Base-by-base conservation (phyloP, 495 filamentous ascomycete species). In the Patellaria atrata region DNA sequence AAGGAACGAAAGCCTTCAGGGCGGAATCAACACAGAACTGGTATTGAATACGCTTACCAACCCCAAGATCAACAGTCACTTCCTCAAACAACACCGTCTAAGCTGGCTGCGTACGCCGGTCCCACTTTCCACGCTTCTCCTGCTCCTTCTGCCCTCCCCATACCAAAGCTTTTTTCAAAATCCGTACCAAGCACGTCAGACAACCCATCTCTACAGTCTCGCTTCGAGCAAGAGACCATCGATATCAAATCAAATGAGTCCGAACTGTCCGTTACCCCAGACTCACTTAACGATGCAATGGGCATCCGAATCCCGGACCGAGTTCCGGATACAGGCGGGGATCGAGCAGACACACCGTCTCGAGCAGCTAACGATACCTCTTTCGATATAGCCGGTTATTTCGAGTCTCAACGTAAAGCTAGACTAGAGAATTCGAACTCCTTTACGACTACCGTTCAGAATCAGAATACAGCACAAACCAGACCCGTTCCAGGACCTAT, bases 91-190 rank as follows among this genome's bases (percentile, higher is more conserved):
- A 61, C 60, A 10, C 68, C 71, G 15, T 59, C 69, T 12, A 67
- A 63, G 27, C 52, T 43, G 39, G 43, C 69, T 40, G 67, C 82
- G 38, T 99, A 94, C 56, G 89, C 89, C 10, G 89, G 89, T 11
- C 81, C 86, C 11, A 91, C 82, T 0, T 99, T 99, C 56, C 87
- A 94, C 53, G 79, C 82, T 8, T 99, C 89, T 2, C 89, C 89
- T 10, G 86, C 85, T 2, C 80, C 91, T 2, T 87, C 85, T 3
- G 72, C 82, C n/a, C 68, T 99, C 4, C 91, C 91, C 0, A 81
- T 94, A 26, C 89, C 89, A 1, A 89, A 75, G 53, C 93, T 93
- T 53, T 71, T 93, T 34, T 80, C 79, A n/a, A 86, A 77, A 37
- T 77, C 82, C 0, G 62, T 83, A 9, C 75, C 77, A 5, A 75